These are phyloP conservation scores for Brassica hybrid DNA, from an alignment of 441 rosid genomes.

Conservation along the genomic window DNA sequence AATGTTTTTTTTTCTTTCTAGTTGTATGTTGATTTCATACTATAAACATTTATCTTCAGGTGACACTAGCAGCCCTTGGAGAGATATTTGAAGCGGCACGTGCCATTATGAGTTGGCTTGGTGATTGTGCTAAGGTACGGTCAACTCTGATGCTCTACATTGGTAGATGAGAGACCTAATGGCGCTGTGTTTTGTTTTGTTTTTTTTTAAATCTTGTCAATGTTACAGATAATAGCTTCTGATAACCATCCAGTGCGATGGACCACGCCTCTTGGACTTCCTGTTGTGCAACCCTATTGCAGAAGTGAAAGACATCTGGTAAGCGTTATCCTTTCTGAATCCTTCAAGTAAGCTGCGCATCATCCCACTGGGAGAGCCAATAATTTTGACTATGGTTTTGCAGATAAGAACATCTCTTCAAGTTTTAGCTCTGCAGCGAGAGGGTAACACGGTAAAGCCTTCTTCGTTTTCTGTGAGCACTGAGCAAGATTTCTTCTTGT, in stretches of 20 bases:
- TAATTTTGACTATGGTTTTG: slow-evolving; percentile 33
- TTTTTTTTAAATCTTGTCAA: slow-evolving; percentile 21
- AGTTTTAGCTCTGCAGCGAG: slow-evolving; percentile 83
- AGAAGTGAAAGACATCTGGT: slow-evolving; percentile 81
- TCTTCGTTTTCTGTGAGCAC: neutral
- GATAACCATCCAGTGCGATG: slow-evolving; percentile 89
- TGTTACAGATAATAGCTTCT: slow-evolving; percentile 73
- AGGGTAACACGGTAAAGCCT: slow-evolving; percentile 76
- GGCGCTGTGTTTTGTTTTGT: neutral
- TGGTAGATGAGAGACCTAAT: slow-evolving; percentile 8
- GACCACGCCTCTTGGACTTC: slow-evolving; percentile 98
- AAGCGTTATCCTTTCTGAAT: slow-evolving; percentile 44
- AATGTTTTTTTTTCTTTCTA: neutral
- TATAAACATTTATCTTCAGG: slow-evolving; percentile 49
- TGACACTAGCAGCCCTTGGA: slow-evolving; percentile 90
- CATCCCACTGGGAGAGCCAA: neutral
- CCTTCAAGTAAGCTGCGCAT: neutral
- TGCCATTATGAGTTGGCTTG: slow-evolving; percentile 94
- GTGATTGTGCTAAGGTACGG: slow-evolving; percentile 91
- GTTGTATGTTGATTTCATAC: neutral
- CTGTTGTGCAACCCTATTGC: slow-evolving; percentile 93
- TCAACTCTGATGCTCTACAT: neutral
- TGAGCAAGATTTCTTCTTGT: slow-evolving; percentile 19
- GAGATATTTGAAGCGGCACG: slow-evolving; percentile 96
- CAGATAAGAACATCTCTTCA: slow-evolving; percentile 96